Evolutionary conservation across 139 green algal genomes (phyloP).

Genomic region (Coelastrella sp.): DNA sequence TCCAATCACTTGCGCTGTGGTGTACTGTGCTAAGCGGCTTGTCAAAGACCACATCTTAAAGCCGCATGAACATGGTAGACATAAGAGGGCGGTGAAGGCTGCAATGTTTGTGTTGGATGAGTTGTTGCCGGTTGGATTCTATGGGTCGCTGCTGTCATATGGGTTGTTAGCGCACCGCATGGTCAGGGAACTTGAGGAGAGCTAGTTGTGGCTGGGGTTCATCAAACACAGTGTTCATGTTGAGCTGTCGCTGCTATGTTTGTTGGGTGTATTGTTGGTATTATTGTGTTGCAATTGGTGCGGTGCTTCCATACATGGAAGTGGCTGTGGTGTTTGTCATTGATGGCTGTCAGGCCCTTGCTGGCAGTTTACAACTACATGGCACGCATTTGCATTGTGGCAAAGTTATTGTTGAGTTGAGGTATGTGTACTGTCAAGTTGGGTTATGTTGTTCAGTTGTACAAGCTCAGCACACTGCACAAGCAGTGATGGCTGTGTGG

Average conservation of each 20-base stretch:
- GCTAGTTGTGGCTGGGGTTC: too few relatives aligned
- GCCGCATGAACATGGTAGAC: neutral
- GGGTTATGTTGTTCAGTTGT: too few relatives aligned
- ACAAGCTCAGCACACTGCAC: too few relatives aligned
- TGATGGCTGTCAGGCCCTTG: too few relatives aligned
- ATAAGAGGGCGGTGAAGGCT: neutral
- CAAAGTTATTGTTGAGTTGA: too few relatives aligned
- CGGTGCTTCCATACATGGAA: neutral
- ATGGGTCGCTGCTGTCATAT: slow-evolving; percentile 21
- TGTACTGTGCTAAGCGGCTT: slow-evolving; percentile 25
- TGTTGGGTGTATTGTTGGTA: neutral
- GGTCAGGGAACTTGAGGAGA: slow-evolving; percentile 10
- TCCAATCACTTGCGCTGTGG: slow-evolving; percentile 13
- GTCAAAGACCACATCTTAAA: neutral
- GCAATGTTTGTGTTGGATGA: slow-evolving; percentile 22
- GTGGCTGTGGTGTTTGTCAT: too few relatives aligned
- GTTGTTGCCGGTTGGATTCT: slow-evolving; percentile 13
- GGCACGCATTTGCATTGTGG: too few relatives aligned
- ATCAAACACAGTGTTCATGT: too few relatives aligned
- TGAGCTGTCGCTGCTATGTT: too few relatives aligned
- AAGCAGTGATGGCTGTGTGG: too few relatives aligned
- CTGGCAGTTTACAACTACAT: too few relatives aligned
- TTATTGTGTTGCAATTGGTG: neutral
- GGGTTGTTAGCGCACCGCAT: slow-evolving; percentile 26
- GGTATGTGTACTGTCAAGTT: too few relatives aligned